Conservation (phyloP, 352 stramenopile species). For the Blastocystis hominis region DNA sequence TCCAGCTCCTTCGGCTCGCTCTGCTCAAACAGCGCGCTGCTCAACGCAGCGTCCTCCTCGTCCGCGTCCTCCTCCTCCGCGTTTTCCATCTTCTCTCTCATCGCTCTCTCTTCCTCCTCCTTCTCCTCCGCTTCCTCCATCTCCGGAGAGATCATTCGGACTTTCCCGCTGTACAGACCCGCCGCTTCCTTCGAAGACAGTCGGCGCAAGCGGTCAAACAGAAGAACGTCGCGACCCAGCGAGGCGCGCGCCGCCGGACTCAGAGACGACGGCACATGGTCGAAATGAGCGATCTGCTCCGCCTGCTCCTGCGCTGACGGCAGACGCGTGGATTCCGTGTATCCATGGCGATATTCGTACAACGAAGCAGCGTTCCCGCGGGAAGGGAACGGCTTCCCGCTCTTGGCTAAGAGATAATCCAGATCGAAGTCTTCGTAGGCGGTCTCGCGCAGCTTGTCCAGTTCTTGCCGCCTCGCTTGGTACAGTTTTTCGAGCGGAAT, state of each 20-base stretch:
- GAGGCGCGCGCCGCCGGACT: not conserved
- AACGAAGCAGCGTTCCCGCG: not conserved
- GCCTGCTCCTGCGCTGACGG: not conserved
- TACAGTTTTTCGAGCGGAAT: constrained; percentile 26
- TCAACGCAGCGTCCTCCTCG: not conserved
- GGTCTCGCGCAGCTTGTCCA: not conserved
- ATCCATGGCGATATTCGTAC: not conserved
- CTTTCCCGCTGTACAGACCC: not conserved
- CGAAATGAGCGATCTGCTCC: not conserved
- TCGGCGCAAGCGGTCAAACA: not conserved
- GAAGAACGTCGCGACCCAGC: not conserved
- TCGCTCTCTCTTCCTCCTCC: too few species aligned
- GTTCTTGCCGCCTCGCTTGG: not conserved
- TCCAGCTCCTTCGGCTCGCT: not conserved
- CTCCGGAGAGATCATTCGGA: not conserved
- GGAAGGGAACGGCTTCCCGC: not conserved
- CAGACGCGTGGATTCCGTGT: not conserved
- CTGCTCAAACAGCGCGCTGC: not conserved
- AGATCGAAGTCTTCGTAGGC: constrained; percentile 7
- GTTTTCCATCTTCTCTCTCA: too few species aligned
- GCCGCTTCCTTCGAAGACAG: not conserved
- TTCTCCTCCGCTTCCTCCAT: not conserved
- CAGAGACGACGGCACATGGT: not conserved
- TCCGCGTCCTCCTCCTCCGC: not conserved
- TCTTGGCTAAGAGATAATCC: not conserved